Evolutionary conservation across 2,329 filamentous ascomycete species (phyloP), one percentile per base, ranked within the genome.

Genomic region (Acarospora socialis): DNA sequence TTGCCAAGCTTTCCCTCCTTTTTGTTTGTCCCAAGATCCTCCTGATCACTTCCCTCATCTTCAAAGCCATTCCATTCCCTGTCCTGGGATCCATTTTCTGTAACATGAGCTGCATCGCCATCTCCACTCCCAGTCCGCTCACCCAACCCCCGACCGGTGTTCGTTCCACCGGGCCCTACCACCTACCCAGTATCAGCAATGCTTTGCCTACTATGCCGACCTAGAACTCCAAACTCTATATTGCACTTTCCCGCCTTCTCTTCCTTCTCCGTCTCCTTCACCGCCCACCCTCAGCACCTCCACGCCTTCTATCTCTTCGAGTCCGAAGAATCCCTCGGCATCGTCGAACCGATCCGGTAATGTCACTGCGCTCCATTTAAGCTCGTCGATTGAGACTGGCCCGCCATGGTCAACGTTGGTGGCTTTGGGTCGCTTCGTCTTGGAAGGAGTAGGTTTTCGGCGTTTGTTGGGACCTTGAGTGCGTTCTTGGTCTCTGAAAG

Each of bases 221-320:
- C n/a, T n/a, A n/a, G n/a, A n/a, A n/a, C n/a, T n/a, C n/a, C n/a
- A n/a, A n/a, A n/a, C n/a, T 23, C 21, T 42, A 14, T 15, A 29
- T 30, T 35, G 21, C 9, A 41, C 12, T 42, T 17, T 36, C 17
- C 32, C 49, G 59, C 59, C 52, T 55, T 56, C 40, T 34, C 52
- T 49, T 23, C 63, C 33, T 21, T 55, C 45, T 21, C 59, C 65
- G 32, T 65, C 58, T 5, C 73, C 73, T 18, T 77, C 65, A 2
- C 47, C 44, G 0, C 44, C 45, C 15, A 65, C 58, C 39, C 68
- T 71, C 24, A 92, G 62, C n/a, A 98, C 66, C 18, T 93, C 81
- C 1, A 98, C 81, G 31, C 81, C 83, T 10, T 92, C 81, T 28
- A 95, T 77, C 47, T 95, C 86, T 48, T 98, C 84, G 2, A 98